Evolutionary conservation across 129 eudicot species (phyloP), one percentile per base, ranked within the genome.

Genomic region (Tagetes patula): DNA sequence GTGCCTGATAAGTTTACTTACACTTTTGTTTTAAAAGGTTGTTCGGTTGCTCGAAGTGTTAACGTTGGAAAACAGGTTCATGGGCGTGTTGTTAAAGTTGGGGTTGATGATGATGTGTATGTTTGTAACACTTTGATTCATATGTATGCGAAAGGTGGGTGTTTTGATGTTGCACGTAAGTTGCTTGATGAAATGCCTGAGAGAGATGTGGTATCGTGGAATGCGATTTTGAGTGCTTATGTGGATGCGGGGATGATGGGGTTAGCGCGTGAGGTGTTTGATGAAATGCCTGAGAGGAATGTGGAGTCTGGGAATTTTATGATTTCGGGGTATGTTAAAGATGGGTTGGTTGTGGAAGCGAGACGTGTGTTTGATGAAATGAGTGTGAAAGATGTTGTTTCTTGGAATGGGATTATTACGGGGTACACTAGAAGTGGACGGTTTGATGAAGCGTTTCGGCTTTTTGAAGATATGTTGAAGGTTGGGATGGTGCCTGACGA

Each of bases 231-330:
- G 80, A 85, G 84, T 71, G 86, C 64, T 20, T 85, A 75, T 70
- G 81, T 61, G 3, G 81, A 78, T 30, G 38, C n/a, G 82, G 89
- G 84, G 41, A 71, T 79, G 67, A 63, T 82, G 72, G 82, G 11
- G 0, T 68, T 76, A 0, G 86, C 84, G 3, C 72, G 56, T 3
- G 33, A 3, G 6, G 4, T 85, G 84, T 82, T 82, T 52, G 76
- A 75, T 33, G 84, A 72, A 62, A 85, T 85, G 89, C 83, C 83
- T 14, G 82, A 59, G 73, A 79, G 82, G 13, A 79, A 82, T 75
- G 70, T 60, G 31, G 84, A 78, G 80, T 82, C 89, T 67, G 80
- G 86, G 86, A 85, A 85, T 55, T 85, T 71, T 63, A 61, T 85
- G 89, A 67, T 85, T 58, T 79, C 82, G 0, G 89, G 86, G 77